Percentiles rank a stretch among this genome's conserved stretches.
Evolutionary conservation across 129 eudicot species (phyloP).

Genomic region (Daucus carota): DNA sequence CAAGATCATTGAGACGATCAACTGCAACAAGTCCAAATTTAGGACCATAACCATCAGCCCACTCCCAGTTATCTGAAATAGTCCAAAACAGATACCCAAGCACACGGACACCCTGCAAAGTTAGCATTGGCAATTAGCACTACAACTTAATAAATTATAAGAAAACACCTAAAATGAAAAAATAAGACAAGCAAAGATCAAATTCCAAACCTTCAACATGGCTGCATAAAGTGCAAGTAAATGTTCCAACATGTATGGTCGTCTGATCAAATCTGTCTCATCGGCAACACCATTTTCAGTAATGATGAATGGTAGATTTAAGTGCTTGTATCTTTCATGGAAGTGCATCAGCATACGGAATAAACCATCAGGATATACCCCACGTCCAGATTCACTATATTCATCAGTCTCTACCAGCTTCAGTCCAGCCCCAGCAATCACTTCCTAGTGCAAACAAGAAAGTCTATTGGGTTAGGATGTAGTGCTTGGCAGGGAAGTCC

Average conservation of each 20-base stretch:
- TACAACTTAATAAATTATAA: neutral
- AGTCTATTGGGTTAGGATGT: neutral
- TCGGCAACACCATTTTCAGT: constrained; percentile 91
- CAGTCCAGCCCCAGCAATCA: constrained; percentile 60
- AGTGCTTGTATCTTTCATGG: constrained; percentile 84
- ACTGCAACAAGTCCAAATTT: constrained; percentile 97
- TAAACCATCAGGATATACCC: constrained; percentile 93
- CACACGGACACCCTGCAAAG: constrained; percentile 71
- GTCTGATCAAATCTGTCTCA: constrained; percentile 87
- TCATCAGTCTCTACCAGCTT: constrained; percentile 80
- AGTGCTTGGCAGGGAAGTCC: neutral
- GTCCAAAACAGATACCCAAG: constrained; percentile 97
- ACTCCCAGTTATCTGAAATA: constrained; percentile 98
- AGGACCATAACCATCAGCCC: constrained; percentile 99
- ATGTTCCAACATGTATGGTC: constrained; percentile 84
- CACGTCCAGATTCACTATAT: constrained; percentile 98
- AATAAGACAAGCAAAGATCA: neutral
- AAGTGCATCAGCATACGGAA: constrained; percentile 75
- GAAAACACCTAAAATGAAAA: neutral
- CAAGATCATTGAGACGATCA: constrained; percentile 84
- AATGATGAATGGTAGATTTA: constrained; percentile 69
- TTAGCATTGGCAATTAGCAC: constrained; percentile 9
- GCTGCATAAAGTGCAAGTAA: constrained; percentile 85
- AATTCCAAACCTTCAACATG: constrained; percentile 63
- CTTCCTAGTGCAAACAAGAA: constrained; percentile 54